Base-by-base conservation (phyloP, 2,329 filamentous ascomycete species). In the Verruconis gallopava region DNA sequence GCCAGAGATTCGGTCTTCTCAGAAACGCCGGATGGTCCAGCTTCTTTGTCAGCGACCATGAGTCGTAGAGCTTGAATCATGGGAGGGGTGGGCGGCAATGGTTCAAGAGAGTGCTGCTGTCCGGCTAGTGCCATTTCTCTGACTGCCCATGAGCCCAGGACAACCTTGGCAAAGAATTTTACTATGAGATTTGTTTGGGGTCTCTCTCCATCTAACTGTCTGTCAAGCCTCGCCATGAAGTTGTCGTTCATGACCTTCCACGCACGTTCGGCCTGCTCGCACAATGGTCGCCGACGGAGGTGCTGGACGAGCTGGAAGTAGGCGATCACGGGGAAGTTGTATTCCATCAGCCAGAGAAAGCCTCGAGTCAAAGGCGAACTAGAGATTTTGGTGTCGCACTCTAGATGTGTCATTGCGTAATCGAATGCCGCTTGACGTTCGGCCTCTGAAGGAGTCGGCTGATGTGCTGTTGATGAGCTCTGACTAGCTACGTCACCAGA, bases 121-220 rank as follows among this genome's bases (percentile, higher is more conserved):
- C 49, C 42, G 22, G 20, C 47, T 20, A 38, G 35, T 13, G 42
- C 42, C 22, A 44, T 30, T 42, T 60, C 54, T 13, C 70, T 68
- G 2, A 71, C 71, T 34, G 72, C 68, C 77, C 77, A 81, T 0
- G 75, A 75, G 50, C 75, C 77, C 44, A 80, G 57, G 32, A 81
- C 72, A 14, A 73, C 64, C 15, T 63, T 62, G 1, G 71, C 69
- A 46, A 81, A 75, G 1, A 61, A 48, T 14, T 49, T 50, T 37
- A 54, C 56, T 17, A 62, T 51, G 4, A 52, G 48, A 38, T 51
- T 20, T 14, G 37, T 17, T 3, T 19, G n/a, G 21, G 18, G 15
- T 20, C 32, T 50, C 1, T 50, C 46, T 4, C 45, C 43, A 2
- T 49, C 21, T 3, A 38, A 28, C 1, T 14, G 17, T 11, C 18